phyloP scores from a whole-genome alignment of 2,329 filamentous ascomycete genomes.

The Diaporthe sp. region DNA sequence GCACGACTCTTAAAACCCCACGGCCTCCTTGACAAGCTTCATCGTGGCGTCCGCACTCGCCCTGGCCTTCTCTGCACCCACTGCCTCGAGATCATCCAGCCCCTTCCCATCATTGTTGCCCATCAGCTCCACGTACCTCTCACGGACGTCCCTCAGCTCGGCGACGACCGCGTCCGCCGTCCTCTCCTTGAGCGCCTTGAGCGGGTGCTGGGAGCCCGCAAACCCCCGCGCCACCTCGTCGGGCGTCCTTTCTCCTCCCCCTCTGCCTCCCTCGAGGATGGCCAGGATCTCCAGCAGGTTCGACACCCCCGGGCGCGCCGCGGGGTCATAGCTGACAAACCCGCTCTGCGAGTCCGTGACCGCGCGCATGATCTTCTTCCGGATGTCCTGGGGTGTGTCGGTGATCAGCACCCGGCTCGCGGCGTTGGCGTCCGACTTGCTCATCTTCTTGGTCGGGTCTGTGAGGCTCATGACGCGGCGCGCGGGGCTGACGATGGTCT shows the following conservation, averaged over 20 bases:
- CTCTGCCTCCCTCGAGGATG: constrained; percentile 59
- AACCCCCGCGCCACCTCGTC: constrained; percentile 52
- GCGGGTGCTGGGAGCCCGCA: constrained; percentile 45
- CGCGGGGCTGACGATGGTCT: constrained; percentile 80
- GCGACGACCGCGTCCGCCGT: constrained; percentile 67
- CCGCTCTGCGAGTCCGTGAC: constrained; percentile 76
- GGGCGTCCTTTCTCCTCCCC: constrained; percentile 46
- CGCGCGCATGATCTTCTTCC: constrained; percentile 75
- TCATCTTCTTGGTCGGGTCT: constrained; percentile 88
- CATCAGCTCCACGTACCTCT: constrained; percentile 54
- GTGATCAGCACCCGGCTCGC: constrained; percentile 86
- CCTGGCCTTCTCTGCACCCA: constrained; percentile 71
- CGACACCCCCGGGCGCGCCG: constrained; percentile 80
- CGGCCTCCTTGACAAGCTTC: constrained; percentile 59
- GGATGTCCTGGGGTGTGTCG: constrained; percentile 72
- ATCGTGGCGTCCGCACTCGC: constrained; percentile 70
- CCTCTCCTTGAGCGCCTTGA: constrained; percentile 57
- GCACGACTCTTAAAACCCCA: constrained; percentile 54
- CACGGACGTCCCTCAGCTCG: constrained; percentile 61
- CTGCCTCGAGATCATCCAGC: constrained; percentile 66
- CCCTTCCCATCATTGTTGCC: constrained; percentile 55
- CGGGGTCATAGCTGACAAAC: constrained; percentile 77
- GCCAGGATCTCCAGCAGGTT: constrained; percentile 88
- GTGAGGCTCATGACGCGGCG: constrained; percentile 91
- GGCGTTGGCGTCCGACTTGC: constrained; percentile 81